Conservation (phyloP, 371 early-diverging fungal species). For the Mortierella sp. region DNA sequence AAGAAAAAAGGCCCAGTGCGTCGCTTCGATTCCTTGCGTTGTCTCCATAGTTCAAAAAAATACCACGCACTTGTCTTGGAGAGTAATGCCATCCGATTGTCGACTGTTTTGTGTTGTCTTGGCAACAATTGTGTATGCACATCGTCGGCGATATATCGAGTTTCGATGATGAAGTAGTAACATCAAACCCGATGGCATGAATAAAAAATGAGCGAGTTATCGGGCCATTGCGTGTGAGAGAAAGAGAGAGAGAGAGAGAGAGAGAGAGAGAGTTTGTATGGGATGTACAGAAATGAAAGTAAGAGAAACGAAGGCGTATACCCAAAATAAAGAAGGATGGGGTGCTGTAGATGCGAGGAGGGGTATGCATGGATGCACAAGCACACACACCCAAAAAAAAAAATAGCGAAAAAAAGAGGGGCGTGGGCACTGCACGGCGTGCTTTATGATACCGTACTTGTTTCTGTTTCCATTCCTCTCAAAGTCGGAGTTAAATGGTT, state of each 20-base stretch:
- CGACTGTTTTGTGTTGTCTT: not conserved
- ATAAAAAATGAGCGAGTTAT: too few species aligned
- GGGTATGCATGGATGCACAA: not conserved
- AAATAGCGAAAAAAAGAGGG: not conserved
- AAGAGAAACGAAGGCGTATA: not conserved
- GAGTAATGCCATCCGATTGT: not conserved
- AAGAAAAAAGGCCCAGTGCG: slow-evolving; percentile 1
- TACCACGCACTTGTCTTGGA: not conserved
- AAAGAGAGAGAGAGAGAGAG: not conserved
- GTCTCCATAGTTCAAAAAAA: not conserved
- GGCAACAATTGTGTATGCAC: not conserved
- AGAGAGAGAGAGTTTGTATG: not conserved
- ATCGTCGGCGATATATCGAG: too few species aligned
- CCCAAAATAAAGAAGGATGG: not conserved
- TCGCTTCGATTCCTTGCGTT: not conserved
- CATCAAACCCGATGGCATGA: too few species aligned
- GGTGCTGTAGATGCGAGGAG: not conserved
- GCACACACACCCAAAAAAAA: too few species aligned
- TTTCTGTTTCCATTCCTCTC: not conserved
- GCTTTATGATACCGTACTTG: not conserved
- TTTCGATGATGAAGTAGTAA: too few species aligned
- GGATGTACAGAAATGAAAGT: not conserved
- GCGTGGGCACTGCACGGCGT: slow-evolving; percentile 15
- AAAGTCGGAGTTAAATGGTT: slow-evolving; percentile 7
- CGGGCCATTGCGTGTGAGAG: not conserved